Percentiles rank a stretch among this genome's conserved stretches.
Conservation (phyloP, 2,329 filamentous ascomycete species). For the Diaporthe amygdali region DNA sequence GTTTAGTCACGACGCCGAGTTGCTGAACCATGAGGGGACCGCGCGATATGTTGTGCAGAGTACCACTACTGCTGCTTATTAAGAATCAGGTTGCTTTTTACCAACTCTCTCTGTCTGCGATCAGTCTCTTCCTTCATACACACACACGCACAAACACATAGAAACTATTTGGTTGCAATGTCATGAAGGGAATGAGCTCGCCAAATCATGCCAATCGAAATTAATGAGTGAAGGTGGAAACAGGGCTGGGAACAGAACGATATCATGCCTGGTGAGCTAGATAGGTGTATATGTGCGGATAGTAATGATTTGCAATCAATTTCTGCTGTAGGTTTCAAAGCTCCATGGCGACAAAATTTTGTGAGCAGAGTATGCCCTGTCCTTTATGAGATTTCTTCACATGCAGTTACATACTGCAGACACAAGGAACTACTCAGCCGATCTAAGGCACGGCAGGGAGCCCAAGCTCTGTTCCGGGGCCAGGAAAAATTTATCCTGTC, state of each 20-base stretch:
- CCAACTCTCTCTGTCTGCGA: too few species aligned
- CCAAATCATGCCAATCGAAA: too few species aligned
- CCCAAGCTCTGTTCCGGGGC: background rate
- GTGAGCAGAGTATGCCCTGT: background rate
- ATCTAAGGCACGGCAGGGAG: background rate
- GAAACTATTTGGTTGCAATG: too few species aligned
- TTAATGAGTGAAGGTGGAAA: too few species aligned
- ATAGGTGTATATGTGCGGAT: background rate
- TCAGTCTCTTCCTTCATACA: too few species aligned
- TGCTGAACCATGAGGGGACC: conserved; percentile 10
- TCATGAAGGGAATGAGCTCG: too few species aligned
- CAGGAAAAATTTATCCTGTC: background rate
- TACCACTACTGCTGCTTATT: background rate
- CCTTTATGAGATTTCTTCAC: background rate
- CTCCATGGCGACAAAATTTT: background rate
- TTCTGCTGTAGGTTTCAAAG: background rate
- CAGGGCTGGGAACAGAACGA: background rate
- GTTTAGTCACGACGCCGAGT: conserved; percentile 31
- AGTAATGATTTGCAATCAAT: background rate
- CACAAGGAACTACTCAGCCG: background rate
- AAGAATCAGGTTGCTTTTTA: background rate
- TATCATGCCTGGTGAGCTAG: background rate
- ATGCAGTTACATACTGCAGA: background rate
- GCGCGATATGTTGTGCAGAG: background rate
- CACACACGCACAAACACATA: too few species aligned